Evolutionary conservation across 1,284 basidiomycete species (phyloP), one percentile per base, ranked within the genome.

Genomic region (Apiotrichum siamense): DNA sequence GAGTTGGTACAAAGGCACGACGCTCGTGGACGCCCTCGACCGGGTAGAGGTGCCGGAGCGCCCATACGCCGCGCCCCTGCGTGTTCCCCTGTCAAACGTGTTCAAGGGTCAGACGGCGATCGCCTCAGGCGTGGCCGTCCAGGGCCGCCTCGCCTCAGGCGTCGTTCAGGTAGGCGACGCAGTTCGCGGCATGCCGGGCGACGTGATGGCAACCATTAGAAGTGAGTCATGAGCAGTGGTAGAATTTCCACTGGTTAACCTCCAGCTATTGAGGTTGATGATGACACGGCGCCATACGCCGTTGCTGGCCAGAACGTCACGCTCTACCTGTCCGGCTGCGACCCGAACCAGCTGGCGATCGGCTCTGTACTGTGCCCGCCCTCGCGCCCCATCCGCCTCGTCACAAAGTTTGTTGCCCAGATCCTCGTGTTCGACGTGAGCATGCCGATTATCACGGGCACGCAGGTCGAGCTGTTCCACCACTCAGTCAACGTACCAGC

Each of bases 351-450:
- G 61, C 77, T 99, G 29, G 82, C 78, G 55, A 86, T 97, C 51
- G 94, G 94, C 18, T 87, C 82, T 32, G 87, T 98, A 4, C 78
- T 99, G 1, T 97, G 94, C 66, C 82, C 87, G 2, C 81, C 81
- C 0, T 76, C 76, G 3, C 78, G 85, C 47, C 75, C 73, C 4
- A 83, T 94, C 10, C 87, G 86, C 2, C 77, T 97, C 17, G 85
- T 83, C 1, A 82, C 81, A 2, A 76, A 77, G 6, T 94, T 97
- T 70, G 81, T 79, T 1, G 91, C 91, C 1, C 84, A 91, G 57
- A 84, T 99, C 58, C 87, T 99, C 47, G 83, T 97, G 2, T 98
- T 99, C 68, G 93, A 97, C 68, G 82, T 93, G 7, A 81, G 87
- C 54, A 81, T 89, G 36, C 96, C 96, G 0, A 87, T 99, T 59